Base-by-base conservation (phyloP, 2,329 filamentous ascomycete genomes). In the Dothideomycetes sp. region DNA sequence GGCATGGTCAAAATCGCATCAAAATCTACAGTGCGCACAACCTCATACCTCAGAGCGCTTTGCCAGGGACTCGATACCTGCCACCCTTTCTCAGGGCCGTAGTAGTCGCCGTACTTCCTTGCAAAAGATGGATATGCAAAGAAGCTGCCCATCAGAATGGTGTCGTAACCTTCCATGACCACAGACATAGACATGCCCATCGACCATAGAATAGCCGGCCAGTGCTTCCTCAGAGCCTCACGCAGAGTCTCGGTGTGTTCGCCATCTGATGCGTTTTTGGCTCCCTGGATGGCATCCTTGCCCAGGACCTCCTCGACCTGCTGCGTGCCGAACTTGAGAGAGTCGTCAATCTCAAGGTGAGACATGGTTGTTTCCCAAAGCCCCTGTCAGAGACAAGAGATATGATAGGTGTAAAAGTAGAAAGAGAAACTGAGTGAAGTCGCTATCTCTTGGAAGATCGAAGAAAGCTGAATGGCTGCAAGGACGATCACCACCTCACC, bases 151-250 rank as follows among this genome's bases (percentile, higher is more conserved):
- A 80, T 65, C 7, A 81, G 66, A 53, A 81, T 76, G 0, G 75
- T 73, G 51, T 81, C 77, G 49, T 80, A 82, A 12, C 52, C 74
- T 32, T 70, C 55, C 72, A 78, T 77, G 46, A 78, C 70, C 24
- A 78, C 69, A 5, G 72, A 72, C 2, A 77, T 59, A 3, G 70
- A 75, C 47, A 79, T 74, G 49, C 74, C 76, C 32, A 69, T 61
- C 4, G 72, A 75, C 75, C 75, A 79, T 55, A 53, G 58, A 5
- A 65, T 58, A 2, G 67, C 66, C 31, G 60, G 60, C 0, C 63
- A 63, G 43, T 70, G 31, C 15, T 34, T 41, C 39, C 36, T 41
- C 17, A 41, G 24, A n/a, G 31, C 39, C 29, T 37, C 14, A n/a
- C 27, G 17, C 2, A 41, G 33, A 3, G 38, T 24, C 3, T 27